Conservation (phyloP, 129 eudicot genomes). For the Smallanthus sonchifolius region DNA sequence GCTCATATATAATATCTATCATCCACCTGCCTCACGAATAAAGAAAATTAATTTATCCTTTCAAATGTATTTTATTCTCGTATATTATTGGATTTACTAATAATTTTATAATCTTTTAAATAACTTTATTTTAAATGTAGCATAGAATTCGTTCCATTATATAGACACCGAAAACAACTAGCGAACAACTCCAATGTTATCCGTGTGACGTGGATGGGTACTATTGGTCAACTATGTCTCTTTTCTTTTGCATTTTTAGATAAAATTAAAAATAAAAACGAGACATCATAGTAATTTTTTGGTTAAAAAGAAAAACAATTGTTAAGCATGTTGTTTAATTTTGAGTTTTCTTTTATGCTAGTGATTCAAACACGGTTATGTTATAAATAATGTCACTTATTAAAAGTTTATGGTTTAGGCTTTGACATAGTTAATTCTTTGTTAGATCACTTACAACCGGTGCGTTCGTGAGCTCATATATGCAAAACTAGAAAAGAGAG, state of each 20-base stretch:
- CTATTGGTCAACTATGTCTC: not conserved
- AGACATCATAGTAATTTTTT: too few species aligned
- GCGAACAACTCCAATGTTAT: constrained; percentile 12
- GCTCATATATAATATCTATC: constrained; percentile 8
- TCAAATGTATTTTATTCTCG: not conserved
- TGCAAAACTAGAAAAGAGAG: too few species aligned
- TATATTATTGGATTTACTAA: not conserved
- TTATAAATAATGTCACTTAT: too few species aligned
- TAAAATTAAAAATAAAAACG: too few species aligned
- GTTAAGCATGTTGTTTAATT: too few species aligned
- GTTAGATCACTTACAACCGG: too few species aligned
- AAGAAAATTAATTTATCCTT: not conserved
- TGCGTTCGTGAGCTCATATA: too few species aligned
- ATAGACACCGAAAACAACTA: constrained; percentile 10
- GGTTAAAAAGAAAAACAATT: too few species aligned
- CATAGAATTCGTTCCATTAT: not conserved
- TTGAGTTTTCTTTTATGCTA: too few species aligned
- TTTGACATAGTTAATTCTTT: too few species aligned
- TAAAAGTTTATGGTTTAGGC: too few species aligned
- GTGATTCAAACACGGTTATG: too few species aligned
- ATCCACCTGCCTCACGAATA: constrained; percentile 17
- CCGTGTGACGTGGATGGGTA: not conserved
- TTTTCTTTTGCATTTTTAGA: not conserved
- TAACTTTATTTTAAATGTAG: not conserved
- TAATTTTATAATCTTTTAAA: not conserved